Percentiles rank a stretch among this genome's conserved stretches.
These are phyloP conservation scores for Xylaria sp. DNA, from an alignment of 2,329 filamentous ascomycete species.

Conservation along the genomic window DNA sequence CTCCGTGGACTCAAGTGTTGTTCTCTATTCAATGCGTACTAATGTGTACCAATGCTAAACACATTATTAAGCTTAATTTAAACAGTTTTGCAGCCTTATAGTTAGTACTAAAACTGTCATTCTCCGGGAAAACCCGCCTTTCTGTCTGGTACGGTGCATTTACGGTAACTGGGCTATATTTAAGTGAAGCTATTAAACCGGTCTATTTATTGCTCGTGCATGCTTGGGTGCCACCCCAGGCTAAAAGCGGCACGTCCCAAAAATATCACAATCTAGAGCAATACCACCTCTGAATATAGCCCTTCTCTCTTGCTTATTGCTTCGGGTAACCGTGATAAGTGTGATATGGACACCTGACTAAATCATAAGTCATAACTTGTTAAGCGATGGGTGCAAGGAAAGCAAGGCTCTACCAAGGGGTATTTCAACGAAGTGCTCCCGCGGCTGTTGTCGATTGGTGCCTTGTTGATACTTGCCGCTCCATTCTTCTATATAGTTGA, in stretches of 20 bases:
- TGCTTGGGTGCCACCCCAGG: neutral
- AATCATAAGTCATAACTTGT: slow-evolving; percentile 11
- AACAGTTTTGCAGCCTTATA: too few species aligned
- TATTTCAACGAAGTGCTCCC: slow-evolving; percentile 14
- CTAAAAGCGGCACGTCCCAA: neutral
- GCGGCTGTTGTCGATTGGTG: neutral
- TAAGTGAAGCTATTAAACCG: too few species aligned
- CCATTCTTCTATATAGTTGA: too few species aligned
- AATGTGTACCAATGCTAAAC: too few species aligned
- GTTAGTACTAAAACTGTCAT: too few species aligned
- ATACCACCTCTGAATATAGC: neutral
- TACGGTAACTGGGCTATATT: neutral
- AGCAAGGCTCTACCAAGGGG: neutral
- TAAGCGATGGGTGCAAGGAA: neutral
- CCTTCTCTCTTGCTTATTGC: neutral
- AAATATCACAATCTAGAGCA: neutral
- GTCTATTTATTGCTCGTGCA: neutral
- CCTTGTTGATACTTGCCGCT: neutral
- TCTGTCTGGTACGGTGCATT: neutral
- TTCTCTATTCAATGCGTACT: too few species aligned
- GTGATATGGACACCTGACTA: slow-evolving; percentile 10
- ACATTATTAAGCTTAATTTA: neutral
- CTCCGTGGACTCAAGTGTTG: neutral
- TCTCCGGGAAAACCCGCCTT: too few species aligned
- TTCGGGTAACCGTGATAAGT: neutral